Evolutionary conservation across 768 basidiomycete species (phyloP), one percentile per base, ranked within the genome.

Genomic region (Phylloporus rhodoxanthus): DNA sequence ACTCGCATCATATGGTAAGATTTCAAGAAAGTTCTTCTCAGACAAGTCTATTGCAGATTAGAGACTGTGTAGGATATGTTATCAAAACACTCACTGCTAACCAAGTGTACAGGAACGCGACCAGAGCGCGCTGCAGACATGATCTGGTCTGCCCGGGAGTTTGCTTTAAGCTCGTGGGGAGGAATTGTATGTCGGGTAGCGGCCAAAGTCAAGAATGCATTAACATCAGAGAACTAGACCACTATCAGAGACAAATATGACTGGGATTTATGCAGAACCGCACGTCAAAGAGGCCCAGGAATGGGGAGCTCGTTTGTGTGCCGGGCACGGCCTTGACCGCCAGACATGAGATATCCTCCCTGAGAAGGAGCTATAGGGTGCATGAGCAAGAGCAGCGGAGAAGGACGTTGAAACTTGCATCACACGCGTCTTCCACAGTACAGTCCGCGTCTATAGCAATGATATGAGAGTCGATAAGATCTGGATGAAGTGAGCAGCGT

Each of bases 191-290:
- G 87, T 39, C 82, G 72, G 4, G 86, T 90, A 7, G 89, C 87
- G 9, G 89, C 89, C 40, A 91, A 71, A 3, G 86, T 87, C 51
- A 91, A 67, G 61, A 91, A 91, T n/a, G 89, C 86, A 61, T 91
- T 91, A 10, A 91, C 85, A 61, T 91, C 89, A 15, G 88, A 82
- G 57, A 80, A 90, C 88, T 91, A 56, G 14, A 43, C 4, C 3
- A 8, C 10, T 8, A n/a, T 52, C 34, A 64, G 43, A 50, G n/a
- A 52, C 32, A 30, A n/a, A 30, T 15, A 38, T 1, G 30, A 52
- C 33, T 14, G 8, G 38, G 13, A 21, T 21, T 26, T 47, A 38
- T 23, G 29, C 21, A 26, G 19, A 34, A 11, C 55, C 84, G 48
- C 59, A 91, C 88, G 66, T 91, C 89, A 58, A 91, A 90, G 25